A percentile compares a stretch with the other conserved stretches of the same genome.
Evolutionary conservation across 441 rosid species (phyloP).

Genomic region (Bruguiera hainesii): DNA sequence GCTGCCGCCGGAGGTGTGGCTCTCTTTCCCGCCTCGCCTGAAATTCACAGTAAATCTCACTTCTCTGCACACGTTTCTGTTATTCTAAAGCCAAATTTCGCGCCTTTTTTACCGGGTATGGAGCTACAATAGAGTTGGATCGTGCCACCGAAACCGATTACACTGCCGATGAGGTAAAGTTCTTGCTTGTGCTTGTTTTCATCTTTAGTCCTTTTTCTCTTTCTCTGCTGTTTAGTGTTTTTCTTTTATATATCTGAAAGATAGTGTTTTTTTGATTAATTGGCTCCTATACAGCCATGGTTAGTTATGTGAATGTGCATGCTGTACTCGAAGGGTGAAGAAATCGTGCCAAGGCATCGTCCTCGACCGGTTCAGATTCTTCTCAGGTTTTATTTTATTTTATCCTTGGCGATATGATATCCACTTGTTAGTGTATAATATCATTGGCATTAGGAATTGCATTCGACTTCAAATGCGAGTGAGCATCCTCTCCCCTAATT

Average conservation of each 20-base stretch:
- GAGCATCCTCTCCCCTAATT: too few species aligned
- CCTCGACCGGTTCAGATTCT: slow-evolving; percentile 45
- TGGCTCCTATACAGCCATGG: slow-evolving; percentile 77
- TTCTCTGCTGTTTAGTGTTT: not conserved
- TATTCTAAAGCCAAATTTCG: not conserved
- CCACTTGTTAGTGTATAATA: not conserved
- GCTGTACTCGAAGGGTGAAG: slow-evolving; percentile 78
- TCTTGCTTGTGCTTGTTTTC: not conserved
- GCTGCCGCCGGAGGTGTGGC: slow-evolving; percentile 85
- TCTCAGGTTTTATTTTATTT: slow-evolving; percentile 38
- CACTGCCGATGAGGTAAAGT: slow-evolving; percentile 79
- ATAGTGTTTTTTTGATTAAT: not conserved
- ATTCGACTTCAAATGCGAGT: not conserved
- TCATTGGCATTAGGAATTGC: not conserved
- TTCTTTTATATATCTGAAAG: not conserved
- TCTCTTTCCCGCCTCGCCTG: slow-evolving; percentile 78
- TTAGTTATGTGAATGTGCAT: slow-evolving; percentile 84
- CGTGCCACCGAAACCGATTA: slow-evolving; percentile 85
- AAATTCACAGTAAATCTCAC: slow-evolving; percentile 63
- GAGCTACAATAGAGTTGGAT: slow-evolving; percentile 89
- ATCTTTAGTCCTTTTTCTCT: not conserved
- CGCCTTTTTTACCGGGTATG: slow-evolving; percentile 73
- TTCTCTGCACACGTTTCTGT: not conserved
- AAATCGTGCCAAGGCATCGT: slow-evolving; percentile 60
- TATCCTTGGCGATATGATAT: not conserved